Evolutionary conservation across 257 asterid species (phyloP).

Genomic region (Solanum pimpinellifolium): DNA sequence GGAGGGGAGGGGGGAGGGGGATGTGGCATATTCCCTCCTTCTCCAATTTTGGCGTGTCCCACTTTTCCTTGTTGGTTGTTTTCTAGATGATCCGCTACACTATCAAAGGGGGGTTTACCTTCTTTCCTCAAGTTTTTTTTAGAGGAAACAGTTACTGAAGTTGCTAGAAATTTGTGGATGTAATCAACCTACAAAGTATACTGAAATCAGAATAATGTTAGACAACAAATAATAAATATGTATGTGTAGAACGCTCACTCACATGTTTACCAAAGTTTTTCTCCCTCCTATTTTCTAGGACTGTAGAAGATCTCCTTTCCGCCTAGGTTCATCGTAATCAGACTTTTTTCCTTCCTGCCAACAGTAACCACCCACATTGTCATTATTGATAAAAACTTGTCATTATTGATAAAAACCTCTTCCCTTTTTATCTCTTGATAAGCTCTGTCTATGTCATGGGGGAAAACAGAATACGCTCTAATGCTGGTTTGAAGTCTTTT

Average conservation of each 20-base stretch:
- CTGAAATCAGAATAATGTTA: neutral
- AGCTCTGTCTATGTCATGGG: neutral
- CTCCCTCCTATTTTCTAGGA: neutral
- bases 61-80: neutral
- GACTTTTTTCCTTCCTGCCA: neutral
- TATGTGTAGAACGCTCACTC: neutral
- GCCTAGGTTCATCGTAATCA: neutral
- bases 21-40: neutral
- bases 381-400: neutral
- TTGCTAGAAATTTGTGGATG: neutral
- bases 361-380: neutral
- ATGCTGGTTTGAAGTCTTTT: neutral
- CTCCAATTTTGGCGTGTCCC: neutral
- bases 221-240: neutral
- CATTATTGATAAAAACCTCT: neutral
- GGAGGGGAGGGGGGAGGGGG: neutral
- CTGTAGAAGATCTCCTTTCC: neutral
- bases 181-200: neutral
- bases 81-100: neutral
- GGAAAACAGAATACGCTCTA: neutral
- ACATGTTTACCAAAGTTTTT: neutral
- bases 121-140: neutral
- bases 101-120: neutral
- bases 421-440: neutral
- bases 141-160: neutral